Base-by-base conservation (phyloP, 2,329 filamentous ascomycete genomes). In the Diaporthe aspalathi region DNA sequence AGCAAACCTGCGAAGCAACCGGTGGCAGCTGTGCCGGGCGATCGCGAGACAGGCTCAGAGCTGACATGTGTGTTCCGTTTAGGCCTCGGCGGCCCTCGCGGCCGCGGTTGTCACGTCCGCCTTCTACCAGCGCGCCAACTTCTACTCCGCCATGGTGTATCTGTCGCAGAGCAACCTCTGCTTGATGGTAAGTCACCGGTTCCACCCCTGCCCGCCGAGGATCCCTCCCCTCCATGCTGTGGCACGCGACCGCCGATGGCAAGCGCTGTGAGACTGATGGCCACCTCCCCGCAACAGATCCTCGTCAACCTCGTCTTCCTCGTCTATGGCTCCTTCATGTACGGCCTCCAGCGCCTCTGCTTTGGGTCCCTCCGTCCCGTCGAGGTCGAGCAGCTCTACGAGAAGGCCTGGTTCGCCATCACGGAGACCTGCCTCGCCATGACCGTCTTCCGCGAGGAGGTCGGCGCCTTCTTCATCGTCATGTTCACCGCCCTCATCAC, bases 71-170 rank as follows among this genome's bases (percentile, higher is more conserved):
- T 54, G 20, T 43, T n/a, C 24, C 16, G 17, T 20, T 71, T 76
- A 94, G 93, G 88, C 90, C 82, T 98, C 95, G 69, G 91, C 93
- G 81, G 91, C 91, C 83, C 91, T 97, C 80, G 95, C 95, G 77
- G 92, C 90, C 75, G 90, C 91, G 77, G 94, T 97, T 72, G 88
- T 98, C 73, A 83, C 97, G 71, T 96, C 95, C 79, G 95, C 96
- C 73, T 95, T 98, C 83, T 93, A 96, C 79, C 94, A 98, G 84
- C 91, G 96, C 75, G 92, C 96, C 74, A 99, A 99, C 83, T 99
- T 98, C 87, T 99, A 99, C 84, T 97, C 95, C 68, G 95, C 96
- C 75, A 96, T 94, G 84, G 96, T 99, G 62, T 97, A 98, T 83
- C 90, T 99, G 65, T 94, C 95, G 50, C 95, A 98, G 83, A 98